Percentiles rank a stretch among this genome's conserved stretches.
These are phyloP conservation scores for Claviceps sp. DNA, from an alignment of 2,329 filamentous ascomycete species.

Conservation along the genomic window DNA sequence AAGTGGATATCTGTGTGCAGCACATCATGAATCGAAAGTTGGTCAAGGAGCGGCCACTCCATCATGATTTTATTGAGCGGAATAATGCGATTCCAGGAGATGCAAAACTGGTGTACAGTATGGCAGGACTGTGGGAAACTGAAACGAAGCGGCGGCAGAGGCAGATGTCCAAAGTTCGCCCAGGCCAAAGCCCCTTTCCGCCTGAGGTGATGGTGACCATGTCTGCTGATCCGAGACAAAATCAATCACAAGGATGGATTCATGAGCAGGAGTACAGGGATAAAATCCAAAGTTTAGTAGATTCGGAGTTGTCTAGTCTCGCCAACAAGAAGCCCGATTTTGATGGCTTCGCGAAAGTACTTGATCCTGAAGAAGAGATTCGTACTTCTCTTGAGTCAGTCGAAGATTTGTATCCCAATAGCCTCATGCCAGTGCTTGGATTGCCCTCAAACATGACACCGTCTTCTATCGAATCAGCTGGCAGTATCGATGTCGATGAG, in stretches of 20 bases:
- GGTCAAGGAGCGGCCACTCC: slow-evolving; percentile 64
- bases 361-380: slow-evolving; percentile 43
- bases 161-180: slow-evolving; percentile 49
- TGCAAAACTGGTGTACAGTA: slow-evolving; percentile 80
- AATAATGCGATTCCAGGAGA: slow-evolving; percentile 48
- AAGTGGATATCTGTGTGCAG: slow-evolving; percentile 80
- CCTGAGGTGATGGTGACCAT: slow-evolving; percentile 74
- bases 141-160: slow-evolving; percentile 69
- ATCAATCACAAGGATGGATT: slow-evolving; percentile 71
- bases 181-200: slow-evolving; percentile 64
- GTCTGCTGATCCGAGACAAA: slow-evolving; percentile 67
- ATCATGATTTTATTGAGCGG: slow-evolving; percentile 77
- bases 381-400: slow-evolving; percentile 73
- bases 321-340: slow-evolving; percentile 37
- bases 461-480: slow-evolving; percentile 21
- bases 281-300: slow-evolving; percentile 48
- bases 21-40: slow-evolving; percentile 72
- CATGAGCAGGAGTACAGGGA: slow-evolving; percentile 75
- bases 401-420: slow-evolving; percentile 69
- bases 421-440: slow-evolving; percentile 37
- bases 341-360: slow-evolving; percentile 47
- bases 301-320: slow-evolving; percentile 43
- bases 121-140: slow-evolving; percentile 87
- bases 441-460: slow-evolving; percentile 29
- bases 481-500: slow-evolving; percentile 53